phyloP scores from a whole-genome alignment of 2,329 filamentous ascomycete genomes.

The Penicillium brevicompactum region DNA sequence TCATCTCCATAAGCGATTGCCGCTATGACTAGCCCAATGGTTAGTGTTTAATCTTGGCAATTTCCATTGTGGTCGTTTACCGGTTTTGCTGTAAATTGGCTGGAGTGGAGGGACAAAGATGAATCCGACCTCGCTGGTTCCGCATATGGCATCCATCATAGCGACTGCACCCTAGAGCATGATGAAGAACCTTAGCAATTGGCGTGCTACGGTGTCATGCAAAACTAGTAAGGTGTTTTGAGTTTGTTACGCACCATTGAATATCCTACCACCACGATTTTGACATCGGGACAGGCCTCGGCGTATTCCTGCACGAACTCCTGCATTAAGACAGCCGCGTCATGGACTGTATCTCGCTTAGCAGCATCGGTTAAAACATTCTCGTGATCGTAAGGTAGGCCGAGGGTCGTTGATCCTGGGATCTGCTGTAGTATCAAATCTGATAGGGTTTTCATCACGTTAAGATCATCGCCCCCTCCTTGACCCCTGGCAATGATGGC shows the following conservation, averaged over 20 bases:
- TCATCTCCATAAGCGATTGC: constrained; percentile 25
- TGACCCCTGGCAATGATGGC: constrained; percentile 25
- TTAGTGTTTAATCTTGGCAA: not conserved
- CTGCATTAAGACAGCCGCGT: constrained; percentile 23
- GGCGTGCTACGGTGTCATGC: not conserved
- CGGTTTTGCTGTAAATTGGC: constrained; percentile 14
- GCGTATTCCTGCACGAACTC: constrained; percentile 23
- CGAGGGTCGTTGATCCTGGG: constrained; percentile 23
- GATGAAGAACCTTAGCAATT: constrained; percentile 1
- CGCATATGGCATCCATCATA: constrained; percentile 28
- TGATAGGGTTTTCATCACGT: constrained; percentile 24
- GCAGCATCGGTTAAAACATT: constrained; percentile 6
- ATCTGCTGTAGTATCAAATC: constrained; percentile 24
- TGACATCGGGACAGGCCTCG: constrained; percentile 21
- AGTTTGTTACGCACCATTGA: constrained; percentile 19
- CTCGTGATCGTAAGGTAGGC: constrained; percentile 24
- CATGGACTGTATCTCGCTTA: constrained; percentile 17
- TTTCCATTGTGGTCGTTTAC: constrained; percentile 4
- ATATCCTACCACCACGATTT: constrained; percentile 25
- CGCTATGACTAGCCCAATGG: constrained; percentile 15
- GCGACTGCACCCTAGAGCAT: constrained; percentile 19
- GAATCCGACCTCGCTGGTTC: constrained; percentile 24
- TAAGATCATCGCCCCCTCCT: constrained; percentile 25
- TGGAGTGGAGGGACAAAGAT: constrained; percentile 12
- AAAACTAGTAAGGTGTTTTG: not conserved